Evolutionary conservation across 768 basidiomycete genomes (phyloP).

Genomic region (Amanita thiersii): DNA sequence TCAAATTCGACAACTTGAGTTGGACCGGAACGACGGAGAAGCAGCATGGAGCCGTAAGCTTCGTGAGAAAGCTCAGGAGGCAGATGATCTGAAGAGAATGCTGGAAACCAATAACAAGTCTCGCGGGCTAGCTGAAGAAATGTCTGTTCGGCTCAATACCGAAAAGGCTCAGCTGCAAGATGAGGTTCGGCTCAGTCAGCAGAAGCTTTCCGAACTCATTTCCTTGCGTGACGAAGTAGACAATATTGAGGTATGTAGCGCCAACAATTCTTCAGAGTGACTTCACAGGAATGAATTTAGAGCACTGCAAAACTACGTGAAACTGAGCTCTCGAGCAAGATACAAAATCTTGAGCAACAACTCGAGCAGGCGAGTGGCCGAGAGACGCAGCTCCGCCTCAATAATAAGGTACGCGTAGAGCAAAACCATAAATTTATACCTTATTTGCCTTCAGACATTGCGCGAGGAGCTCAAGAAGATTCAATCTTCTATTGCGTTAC

Average conservation of each 20-base stretch:
- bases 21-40: slow-evolving; percentile 81
- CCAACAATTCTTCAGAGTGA: neutral
- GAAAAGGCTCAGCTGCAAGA: slow-evolving; percentile 47
- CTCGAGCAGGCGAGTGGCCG: slow-evolving; percentile 66
- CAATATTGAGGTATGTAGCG: slow-evolving; percentile 59
- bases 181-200: slow-evolving; percentile 38
- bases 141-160: slow-evolving; percentile 38
- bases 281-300: slow-evolving; percentile 14
- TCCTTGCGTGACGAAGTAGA: slow-evolving; percentile 37
- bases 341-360: slow-evolving; percentile 50
- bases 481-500: slow-evolving; percentile 82
- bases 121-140: slow-evolving; percentile 50
- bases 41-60: slow-evolving; percentile 86
- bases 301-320: slow-evolving; percentile 28
- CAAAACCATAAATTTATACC: slow-evolving; percentile 4
- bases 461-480: slow-evolving; percentile 95
- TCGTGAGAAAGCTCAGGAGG: slow-evolving; percentile 66
- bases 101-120: slow-evolving; percentile 52
- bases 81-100: slow-evolving; percentile 59
- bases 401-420: slow-evolving; percentile 61
- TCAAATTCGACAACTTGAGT: slow-evolving; percentile 58
- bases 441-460: slow-evolving; percentile 48
- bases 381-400: slow-evolving; percentile 61
- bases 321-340: slow-evolving; percentile 39
- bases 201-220: slow-evolving; percentile 49